Conservation (phyloP, 2,329 filamentous ascomycete species). For the Proliferodiscus dingleyae region DNA sequence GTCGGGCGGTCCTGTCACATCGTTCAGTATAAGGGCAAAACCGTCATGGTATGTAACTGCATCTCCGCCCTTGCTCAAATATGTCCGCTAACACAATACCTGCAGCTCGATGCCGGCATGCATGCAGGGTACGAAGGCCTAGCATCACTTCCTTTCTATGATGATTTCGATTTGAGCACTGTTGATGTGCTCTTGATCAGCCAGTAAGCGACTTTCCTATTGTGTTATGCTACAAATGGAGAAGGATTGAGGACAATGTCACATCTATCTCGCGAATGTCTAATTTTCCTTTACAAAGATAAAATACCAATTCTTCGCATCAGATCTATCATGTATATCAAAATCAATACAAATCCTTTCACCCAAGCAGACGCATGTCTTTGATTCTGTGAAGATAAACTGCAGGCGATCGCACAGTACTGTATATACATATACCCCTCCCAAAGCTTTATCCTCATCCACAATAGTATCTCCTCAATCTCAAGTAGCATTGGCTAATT, state of each 20-base stretch:
- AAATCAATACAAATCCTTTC: slow-evolving; percentile 42
- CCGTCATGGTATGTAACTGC: slow-evolving; percentile 76
- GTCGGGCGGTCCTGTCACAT: slow-evolving; percentile 97
- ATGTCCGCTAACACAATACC: slow-evolving; percentile 6
- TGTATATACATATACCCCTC: slow-evolving; percentile 31
- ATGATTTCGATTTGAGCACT: slow-evolving; percentile 95
- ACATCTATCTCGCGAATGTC: not conserved
- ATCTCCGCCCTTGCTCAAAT: not conserved
- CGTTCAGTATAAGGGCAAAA: slow-evolving; percentile 98
- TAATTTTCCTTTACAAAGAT: not conserved
- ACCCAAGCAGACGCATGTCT: slow-evolving; percentile 29
- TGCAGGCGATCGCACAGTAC: slow-evolving; percentile 17
- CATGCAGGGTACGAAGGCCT: slow-evolving; percentile 95
- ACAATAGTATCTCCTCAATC: not conserved
- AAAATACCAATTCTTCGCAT: not conserved
- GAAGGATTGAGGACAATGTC: not conserved
- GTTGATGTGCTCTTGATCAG: slow-evolving; percentile 96
- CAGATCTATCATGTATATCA: slow-evolving; percentile 32
- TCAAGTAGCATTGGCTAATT: slow-evolving; percentile 17
- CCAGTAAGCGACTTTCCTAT: slow-evolving; percentile 70
- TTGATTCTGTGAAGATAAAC: slow-evolving; percentile 31
- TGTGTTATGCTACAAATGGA: slow-evolving; percentile 6
- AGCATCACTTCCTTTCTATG: slow-evolving; percentile 91
- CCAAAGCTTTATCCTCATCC: slow-evolving; percentile 2
- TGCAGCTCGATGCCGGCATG: slow-evolving; percentile 89